phyloP scores from a whole-genome alignment of 192 early-diverging fungal genomes.

The Cladochytrium replicatum region DNA sequence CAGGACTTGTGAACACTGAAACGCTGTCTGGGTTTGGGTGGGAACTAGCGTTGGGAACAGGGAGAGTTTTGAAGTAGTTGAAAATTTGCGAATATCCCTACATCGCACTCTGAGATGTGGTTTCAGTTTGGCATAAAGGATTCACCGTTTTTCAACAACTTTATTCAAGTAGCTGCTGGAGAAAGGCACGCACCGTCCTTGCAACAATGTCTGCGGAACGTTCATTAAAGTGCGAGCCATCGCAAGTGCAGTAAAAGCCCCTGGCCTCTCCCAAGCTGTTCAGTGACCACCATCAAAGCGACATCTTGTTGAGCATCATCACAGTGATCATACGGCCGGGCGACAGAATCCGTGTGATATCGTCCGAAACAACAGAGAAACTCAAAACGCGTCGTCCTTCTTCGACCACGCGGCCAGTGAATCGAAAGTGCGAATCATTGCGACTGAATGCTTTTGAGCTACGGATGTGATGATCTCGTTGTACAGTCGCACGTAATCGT shows the following conservation, averaged over 20 bases:
- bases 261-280: slow-evolving; percentile 4
- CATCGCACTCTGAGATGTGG: too few relatives aligned
- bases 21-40: too few relatives aligned
- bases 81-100: too few relatives aligned
- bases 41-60: too few relatives aligned
- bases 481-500: slow-evolving; percentile 1
- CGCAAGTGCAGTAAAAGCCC: slow-evolving; percentile 11
- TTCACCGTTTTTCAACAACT: too few relatives aligned
- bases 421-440: neutral
- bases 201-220: slow-evolving; percentile 4
- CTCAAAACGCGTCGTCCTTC: neutral
- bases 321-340: slow-evolving; percentile 4
- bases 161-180: too few relatives aligned
- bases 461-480: slow-evolving; percentile 1
- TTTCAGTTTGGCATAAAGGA: too few relatives aligned
- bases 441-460: neutral
- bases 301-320: neutral
- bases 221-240: slow-evolving; percentile 14
- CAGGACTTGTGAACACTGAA: too few relatives aligned
- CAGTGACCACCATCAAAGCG: slow-evolving; percentile 1
- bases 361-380: slow-evolving; percentile 2
- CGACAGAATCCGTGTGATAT: neutral
- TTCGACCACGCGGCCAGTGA: neutral
- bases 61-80: too few relatives aligned
- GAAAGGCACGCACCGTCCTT: too few relatives aligned